Evolutionary conservation across 768 basidiomycete species (phyloP), one percentile per base, ranked within the genome.

Genomic region (Lepiota venenata): DNA sequence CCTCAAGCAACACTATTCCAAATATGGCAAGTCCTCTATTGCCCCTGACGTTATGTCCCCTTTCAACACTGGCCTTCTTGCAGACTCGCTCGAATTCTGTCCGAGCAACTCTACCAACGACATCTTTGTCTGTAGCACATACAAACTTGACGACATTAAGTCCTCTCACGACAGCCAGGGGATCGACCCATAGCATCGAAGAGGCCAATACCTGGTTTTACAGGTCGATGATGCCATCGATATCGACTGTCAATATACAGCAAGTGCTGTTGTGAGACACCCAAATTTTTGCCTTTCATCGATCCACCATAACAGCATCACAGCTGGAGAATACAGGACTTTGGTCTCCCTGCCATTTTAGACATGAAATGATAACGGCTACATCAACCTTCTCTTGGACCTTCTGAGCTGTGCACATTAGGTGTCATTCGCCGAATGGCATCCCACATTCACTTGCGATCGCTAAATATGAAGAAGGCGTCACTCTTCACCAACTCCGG

Each of bases 31-130:
- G 14, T 18, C n/a, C n/a, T n/a, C n/a, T n/a, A 52, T 36, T 20
- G 20, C 12, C 15, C 38, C 6, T 55, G 53, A 55, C 53, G 46
- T 55, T 46, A 56, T 61, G 60, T 45, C 50, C 18, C 46, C 59
- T 1, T 66, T 73, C 48, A 83, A 92, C 68, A 96, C 93, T 1
- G 69, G 73, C n/a, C 86, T 82, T 63, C 93, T 92, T 10, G 94
- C 93, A 18, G 94, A 97, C 68, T 84, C 88, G 10, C 78, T 93
- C 51, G 97, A 98, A 63, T 98, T 94, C 66, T 94, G 91, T 60
- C 95, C 94, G 4, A 80, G 80, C 52, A 74, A 76, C 11, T 71
- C 73, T 21, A 76, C 74, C 46, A 71, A 75, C 2, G 72, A 87
- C 59, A 69, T 97, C 22, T 79, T 98, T 56, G 88, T 87, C 2